These are phyloP conservation scores for Keithomyces neogunnii DNA, from an alignment of 2,329 filamentous ascomycete species.

Conservation along the genomic window DNA sequence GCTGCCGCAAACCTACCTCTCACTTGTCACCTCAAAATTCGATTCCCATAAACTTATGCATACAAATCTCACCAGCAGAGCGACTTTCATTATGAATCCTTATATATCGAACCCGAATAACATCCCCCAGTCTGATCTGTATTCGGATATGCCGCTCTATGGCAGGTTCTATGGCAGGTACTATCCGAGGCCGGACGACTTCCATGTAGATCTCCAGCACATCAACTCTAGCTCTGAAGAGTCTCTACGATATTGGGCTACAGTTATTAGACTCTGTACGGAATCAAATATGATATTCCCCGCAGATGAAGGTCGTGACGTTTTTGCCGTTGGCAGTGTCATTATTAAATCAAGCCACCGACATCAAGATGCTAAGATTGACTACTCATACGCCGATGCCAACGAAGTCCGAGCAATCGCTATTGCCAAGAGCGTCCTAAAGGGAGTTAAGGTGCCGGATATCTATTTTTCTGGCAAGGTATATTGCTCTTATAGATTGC, in stretches of 20 bases:
- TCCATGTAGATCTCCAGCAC: conserved; percentile 12
- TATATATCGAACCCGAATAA: conserved; percentile 9
- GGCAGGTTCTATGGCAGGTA: conserved; percentile 13
- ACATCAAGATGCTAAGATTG: conserved; percentile 12
- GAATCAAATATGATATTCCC: conserved; percentile 22
- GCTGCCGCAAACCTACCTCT: too few species aligned
- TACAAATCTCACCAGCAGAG: background rate
- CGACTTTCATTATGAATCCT: conserved; percentile 6
- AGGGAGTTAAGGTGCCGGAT: conserved; percentile 22
- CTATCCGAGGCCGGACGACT: conserved; percentile 8
- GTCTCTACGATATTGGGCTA: conserved; percentile 20
- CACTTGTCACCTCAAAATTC: too few species aligned
- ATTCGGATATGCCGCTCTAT: conserved; percentile 11
- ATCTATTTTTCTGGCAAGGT: conserved; percentile 32
- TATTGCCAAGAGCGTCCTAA: conserved; percentile 20
- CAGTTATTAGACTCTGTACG: conserved; percentile 21
- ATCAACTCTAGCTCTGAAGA: conserved; percentile 14
- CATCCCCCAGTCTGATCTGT: conserved; percentile 10
- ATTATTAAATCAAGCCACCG: conserved; percentile 30
- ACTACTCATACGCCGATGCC: conserved; percentile 31
- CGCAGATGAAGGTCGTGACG: conserved; percentile 25
- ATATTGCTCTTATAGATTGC: background rate
- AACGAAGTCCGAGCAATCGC: conserved; percentile 28
- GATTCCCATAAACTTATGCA: background rate
- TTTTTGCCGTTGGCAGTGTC: conserved; percentile 31